Evolutionary conservation across 139 green algal species (phyloP).

Genomic region (Mesotaenium endlicherianum): DNA sequence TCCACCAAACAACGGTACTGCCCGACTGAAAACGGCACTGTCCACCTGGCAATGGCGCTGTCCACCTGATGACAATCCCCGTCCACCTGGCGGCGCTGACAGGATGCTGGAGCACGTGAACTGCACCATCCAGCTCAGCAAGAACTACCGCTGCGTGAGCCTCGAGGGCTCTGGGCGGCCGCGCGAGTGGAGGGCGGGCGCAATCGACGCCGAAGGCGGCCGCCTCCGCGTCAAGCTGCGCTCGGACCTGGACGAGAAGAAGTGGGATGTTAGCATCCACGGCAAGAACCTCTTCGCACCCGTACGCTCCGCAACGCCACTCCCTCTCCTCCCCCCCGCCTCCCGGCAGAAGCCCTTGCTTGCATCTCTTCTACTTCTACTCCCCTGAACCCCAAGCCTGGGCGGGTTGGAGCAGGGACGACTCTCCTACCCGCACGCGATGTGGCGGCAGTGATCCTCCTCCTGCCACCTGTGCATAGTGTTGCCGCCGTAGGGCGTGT

Average conservation of each 20-base stretch:
- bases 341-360: neutral
- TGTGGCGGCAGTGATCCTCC: no score
- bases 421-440: no score
- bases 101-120: neutral
- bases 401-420: no score
- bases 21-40: no score
- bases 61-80: neutral
- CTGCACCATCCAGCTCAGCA: neutral
- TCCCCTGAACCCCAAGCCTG: no score
- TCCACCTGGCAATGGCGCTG: neutral
- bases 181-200: constrained; percentile 6
- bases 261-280: constrained; percentile 20
- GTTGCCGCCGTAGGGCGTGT: no score
- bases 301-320: neutral
- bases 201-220: neutral
- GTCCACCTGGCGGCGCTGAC: neutral
- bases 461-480: no score
- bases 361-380: neutral
- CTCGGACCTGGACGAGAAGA: neutral
- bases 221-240: constrained; percentile 5
- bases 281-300: constrained; percentile 29
- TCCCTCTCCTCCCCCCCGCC: neutral
- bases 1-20: no score
- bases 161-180: neutral
- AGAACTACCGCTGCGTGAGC: neutral